These are phyloP conservation scores for Aspergillus nanangensis DNA, from an alignment of 495 filamentous ascomycete genomes.

Conservation along the genomic window DNA sequence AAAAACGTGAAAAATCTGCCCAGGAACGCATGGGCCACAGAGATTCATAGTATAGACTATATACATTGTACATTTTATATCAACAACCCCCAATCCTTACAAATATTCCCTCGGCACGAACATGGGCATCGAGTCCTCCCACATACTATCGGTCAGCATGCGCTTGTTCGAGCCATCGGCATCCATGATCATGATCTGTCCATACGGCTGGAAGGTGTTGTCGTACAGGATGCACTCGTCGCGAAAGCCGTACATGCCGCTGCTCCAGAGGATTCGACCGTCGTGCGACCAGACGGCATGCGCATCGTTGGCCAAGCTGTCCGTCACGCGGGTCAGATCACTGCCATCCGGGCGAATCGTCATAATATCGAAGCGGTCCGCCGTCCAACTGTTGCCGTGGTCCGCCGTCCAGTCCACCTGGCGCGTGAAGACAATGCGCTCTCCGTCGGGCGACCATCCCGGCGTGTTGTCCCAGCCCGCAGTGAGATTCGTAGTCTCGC, in stretches of 20 bases:
- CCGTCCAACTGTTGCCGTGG: too few relatives aligned
- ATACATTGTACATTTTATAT: too few relatives aligned
- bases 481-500: constrained; percentile 19
- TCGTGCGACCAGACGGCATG: constrained; percentile 38
- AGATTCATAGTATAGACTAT: too few relatives aligned
- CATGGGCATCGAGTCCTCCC: constrained; percentile 33
- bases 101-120: constrained; percentile 22
- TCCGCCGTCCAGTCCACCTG: constrained; percentile 18
- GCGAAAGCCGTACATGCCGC: constrained; percentile 30
- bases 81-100: too few relatives aligned
- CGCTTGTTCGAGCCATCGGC: constrained; percentile 25
- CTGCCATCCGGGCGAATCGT: constrained; percentile 34
- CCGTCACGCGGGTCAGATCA: constrained; percentile 27
- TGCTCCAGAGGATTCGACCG: constrained; percentile 28
- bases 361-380: constrained; percentile 36
- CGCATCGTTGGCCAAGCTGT: constrained; percentile 33
- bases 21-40: too few relatives aligned
- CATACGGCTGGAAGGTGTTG: constrained; percentile 32
- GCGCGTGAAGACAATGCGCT: constrained; percentile 27
- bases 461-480: constrained; percentile 28
- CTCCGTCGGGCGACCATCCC: constrained; percentile 25
- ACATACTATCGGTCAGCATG: constrained; percentile 25
- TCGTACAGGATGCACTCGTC: constrained; percentile 29
- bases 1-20: too few relatives aligned
- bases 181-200: constrained; percentile 31